Conservation (phyloP, 352 stramenopile genomes). For the Ophiocytium majus region DNA sequence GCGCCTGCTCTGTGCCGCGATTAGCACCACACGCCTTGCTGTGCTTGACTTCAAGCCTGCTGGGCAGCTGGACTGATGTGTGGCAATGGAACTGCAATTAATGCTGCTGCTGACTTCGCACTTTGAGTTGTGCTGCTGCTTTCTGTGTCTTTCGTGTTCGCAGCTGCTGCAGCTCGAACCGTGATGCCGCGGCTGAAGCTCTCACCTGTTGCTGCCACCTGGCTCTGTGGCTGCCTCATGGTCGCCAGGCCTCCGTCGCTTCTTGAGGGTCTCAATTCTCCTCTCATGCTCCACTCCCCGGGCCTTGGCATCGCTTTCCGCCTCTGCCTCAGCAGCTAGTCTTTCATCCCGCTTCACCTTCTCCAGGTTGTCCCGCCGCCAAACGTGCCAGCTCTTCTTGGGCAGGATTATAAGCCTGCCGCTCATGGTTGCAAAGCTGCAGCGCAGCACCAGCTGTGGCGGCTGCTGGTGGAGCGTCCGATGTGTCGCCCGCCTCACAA, state of each 20-base stretch:
- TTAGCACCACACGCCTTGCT: no score
- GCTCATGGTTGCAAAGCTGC: constrained; percentile 34
- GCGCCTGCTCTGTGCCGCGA: no score
- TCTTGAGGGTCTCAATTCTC: constrained; percentile 39
- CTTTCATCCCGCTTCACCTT: constrained; percentile 52
- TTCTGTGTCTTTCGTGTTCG: no score
- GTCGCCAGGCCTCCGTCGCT: constrained; percentile 12
- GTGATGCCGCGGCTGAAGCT: background rate
- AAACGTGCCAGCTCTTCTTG: constrained; percentile 57
- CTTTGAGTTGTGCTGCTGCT: no score
- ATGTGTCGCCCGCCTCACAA: no score
- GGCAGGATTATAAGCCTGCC: constrained; percentile 56
- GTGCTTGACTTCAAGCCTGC: no score
- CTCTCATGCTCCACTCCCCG: constrained; percentile 31
- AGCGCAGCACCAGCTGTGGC: no score
- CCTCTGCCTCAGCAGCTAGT: constrained; percentile 43
- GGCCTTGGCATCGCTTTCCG: constrained; percentile 27
- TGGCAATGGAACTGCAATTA: no score
- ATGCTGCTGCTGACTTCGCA: no score
- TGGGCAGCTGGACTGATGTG: no score
- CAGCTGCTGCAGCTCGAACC: background rate
- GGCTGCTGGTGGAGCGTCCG: no score
- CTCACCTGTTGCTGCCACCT: constrained; percentile 32
- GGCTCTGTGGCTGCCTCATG: background rate
- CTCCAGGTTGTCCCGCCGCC: constrained; percentile 51